Evolutionary conservation across 2,329 filamentous ascomycete genomes (phyloP).

Genomic region (Alternaria arbusti): DNA sequence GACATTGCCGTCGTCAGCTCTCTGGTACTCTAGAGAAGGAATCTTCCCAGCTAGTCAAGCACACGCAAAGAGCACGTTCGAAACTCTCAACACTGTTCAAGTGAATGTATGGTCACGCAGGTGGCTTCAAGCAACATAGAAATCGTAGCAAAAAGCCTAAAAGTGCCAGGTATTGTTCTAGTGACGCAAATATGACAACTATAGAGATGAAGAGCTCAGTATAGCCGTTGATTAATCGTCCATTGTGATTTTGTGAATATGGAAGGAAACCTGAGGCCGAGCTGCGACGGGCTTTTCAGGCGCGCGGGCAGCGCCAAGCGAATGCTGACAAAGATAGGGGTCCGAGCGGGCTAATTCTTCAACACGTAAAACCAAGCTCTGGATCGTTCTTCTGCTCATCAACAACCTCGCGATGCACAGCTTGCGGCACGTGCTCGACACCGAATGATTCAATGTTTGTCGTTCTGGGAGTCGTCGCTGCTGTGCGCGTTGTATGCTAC

Average conservation of each 20-base stretch:
- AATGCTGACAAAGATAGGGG: constrained; percentile 17
- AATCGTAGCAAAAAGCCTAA: constrained; percentile 45
- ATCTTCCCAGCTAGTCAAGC: neutral
- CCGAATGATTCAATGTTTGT: constrained; percentile 25
- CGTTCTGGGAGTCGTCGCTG: constrained; percentile 19
- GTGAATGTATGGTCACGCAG: constrained; percentile 47
- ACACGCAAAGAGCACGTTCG: neutral
- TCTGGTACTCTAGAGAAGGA: neutral
- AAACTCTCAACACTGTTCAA: neutral
- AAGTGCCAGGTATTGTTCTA: constrained; percentile 45
- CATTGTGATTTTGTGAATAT: constrained; percentile 51
- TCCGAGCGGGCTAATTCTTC: constrained; percentile 22
- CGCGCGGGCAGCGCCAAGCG: constrained; percentile 21
- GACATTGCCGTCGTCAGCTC: neutral
- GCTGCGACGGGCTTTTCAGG: constrained; percentile 27
- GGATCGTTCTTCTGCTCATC: constrained; percentile 2
- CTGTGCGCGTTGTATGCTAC: constrained; percentile 10
- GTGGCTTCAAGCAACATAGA: constrained; percentile 46
- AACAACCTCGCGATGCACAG: constrained; percentile 10
- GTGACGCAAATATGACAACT: constrained; percentile 56
- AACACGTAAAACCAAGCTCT: constrained; percentile 3
- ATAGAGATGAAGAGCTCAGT: constrained; percentile 42
- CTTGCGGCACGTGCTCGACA: constrained; percentile 6
- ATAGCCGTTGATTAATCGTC: constrained; percentile 56
- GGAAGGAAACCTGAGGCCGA: constrained; percentile 20